Evolutionary conservation across 148 eudicot species (phyloP).

Genomic region (Vaccinium vitisidaea): DNA sequence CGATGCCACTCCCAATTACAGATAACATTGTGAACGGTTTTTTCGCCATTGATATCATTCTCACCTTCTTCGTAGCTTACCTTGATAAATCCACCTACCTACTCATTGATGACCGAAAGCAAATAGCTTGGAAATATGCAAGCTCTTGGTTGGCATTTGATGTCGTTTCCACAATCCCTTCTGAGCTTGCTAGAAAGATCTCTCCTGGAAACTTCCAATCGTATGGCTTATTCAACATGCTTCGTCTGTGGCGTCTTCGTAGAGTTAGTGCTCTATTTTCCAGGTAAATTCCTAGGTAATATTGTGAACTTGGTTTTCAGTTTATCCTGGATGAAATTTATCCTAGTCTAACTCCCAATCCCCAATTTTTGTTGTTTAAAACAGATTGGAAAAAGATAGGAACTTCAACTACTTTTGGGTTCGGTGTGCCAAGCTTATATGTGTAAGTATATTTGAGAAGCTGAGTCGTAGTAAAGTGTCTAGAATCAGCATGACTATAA

Average conservation of each 20-base stretch:
- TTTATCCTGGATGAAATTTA: not conserved
- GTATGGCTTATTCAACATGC: conserved; percentile 80
- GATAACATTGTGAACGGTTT: conserved; percentile 67
- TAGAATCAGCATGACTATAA: not conserved
- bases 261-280: conserved; percentile 74
- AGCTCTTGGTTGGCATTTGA: conserved; percentile 54
- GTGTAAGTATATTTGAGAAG: conserved; percentile 39
- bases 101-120: conserved; percentile 48
- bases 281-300: conserved; percentile 31
- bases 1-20: conserved; percentile 34
- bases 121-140: conserved; percentile 57
- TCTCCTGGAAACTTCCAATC: conserved; percentile 31
- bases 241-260: conserved; percentile 86
- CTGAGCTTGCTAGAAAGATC: conserved; percentile 45
- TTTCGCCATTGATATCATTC: conserved; percentile 57
- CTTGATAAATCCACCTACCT: conserved; percentile 51
- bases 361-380: not conserved
- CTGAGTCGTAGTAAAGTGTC: not conserved
- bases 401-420: conserved; percentile 66
- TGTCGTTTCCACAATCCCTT: conserved; percentile 62
- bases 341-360: not conserved
- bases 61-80: conserved; percentile 69
- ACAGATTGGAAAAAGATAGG: conserved; percentile 70
- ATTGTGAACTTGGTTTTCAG: not conserved
- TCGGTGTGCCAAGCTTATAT: conserved; percentile 63